Conservation (phyloP, 2,329 filamentous ascomycete species). For the Cladorrhinum sp. region DNA sequence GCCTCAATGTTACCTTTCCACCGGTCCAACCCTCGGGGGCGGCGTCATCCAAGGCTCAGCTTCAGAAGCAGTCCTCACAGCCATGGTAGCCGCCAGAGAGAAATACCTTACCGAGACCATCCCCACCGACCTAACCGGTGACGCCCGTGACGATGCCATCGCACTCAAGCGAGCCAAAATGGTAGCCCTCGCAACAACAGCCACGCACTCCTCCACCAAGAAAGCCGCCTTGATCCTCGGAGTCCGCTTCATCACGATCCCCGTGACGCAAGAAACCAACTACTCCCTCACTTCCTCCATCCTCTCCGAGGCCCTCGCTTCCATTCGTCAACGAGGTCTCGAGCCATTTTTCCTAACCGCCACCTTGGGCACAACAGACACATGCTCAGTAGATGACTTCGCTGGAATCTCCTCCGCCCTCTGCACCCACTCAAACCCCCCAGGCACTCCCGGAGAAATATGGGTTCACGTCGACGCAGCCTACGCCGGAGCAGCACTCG, state of each 20-base stretch:
- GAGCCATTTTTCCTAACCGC: slow-evolving; percentile 84
- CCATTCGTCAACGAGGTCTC: slow-evolving; percentile 65
- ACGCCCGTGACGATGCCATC: slow-evolving; percentile 67
- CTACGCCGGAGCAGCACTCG: slow-evolving; percentile 81
- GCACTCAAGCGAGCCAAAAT: slow-evolving; percentile 66
- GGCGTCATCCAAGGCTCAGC: slow-evolving; percentile 94
- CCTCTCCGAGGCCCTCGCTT: slow-evolving; percentile 60
- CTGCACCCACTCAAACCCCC: slow-evolving; percentile 28
- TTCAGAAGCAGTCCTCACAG: slow-evolving; percentile 80
- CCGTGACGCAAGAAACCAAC: slow-evolving; percentile 58
- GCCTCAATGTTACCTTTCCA: slow-evolving; percentile 70
- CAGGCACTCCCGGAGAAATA: slow-evolving; percentile 48
- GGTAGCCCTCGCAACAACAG: slow-evolving; percentile 76
- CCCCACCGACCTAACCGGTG: slow-evolving; percentile 45
- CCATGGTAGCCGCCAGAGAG: slow-evolving; percentile 84
- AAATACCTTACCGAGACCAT: slow-evolving; percentile 65
- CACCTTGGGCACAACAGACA: slow-evolving; percentile 82
- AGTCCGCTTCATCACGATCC: slow-evolving; percentile 71
- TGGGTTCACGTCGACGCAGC: slow-evolving; percentile 96
- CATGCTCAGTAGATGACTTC: slow-evolving; percentile 84
- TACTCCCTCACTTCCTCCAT: slow-evolving; percentile 67
- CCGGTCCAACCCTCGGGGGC: slow-evolving; percentile 68
- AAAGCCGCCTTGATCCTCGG: slow-evolving; percentile 87
- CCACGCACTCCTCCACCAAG: slow-evolving; percentile 78
- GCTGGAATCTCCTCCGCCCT: slow-evolving; percentile 58